Evolutionary conservation across 352 stramenopile genomes (phyloP).

Genomic region (Phytophthora pluvialis): DNA sequence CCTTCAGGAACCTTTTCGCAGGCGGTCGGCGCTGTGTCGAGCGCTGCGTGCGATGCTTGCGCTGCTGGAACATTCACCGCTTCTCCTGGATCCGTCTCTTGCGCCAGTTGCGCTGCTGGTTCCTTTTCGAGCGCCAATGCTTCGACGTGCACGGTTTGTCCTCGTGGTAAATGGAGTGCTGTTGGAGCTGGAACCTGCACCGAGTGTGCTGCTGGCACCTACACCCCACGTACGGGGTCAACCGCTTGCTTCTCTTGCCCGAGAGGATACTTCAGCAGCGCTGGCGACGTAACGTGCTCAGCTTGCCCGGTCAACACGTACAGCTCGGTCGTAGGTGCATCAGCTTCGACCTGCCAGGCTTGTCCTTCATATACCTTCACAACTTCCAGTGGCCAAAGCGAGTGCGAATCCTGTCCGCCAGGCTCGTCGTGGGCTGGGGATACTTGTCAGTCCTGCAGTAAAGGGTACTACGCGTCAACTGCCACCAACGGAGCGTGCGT

Average conservation of each 20-base stretch:
- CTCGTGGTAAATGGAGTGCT: slow-evolving; percentile 51
- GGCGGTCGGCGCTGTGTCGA: slow-evolving; percentile 36
- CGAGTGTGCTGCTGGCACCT: slow-evolving; percentile 54
- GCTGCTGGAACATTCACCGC: slow-evolving; percentile 29
- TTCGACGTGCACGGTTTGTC: slow-evolving; percentile 46
- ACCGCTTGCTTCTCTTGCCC: slow-evolving; percentile 58
- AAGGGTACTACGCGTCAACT: slow-evolving; percentile 43
- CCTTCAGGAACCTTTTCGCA: slow-evolving; percentile 57
- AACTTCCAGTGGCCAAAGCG: slow-evolving; percentile 34
- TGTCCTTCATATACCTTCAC: slow-evolving; percentile 54
- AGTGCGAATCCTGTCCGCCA: slow-evolving; percentile 35
- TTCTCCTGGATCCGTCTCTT: slow-evolving; percentile 25
- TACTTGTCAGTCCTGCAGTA: slow-evolving; percentile 45
- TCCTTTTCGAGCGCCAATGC: slow-evolving; percentile 54
- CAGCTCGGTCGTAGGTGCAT: slow-evolving; percentile 31
- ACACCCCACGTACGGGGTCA: slow-evolving; percentile 47
- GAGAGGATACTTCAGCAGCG: slow-evolving; percentile 65
- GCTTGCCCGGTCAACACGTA: slow-evolving; percentile 64
- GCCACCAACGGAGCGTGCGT: slow-evolving; percentile 45
- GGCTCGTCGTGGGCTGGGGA: slow-evolving; percentile 34
- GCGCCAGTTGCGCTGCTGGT: slow-evolving; percentile 36
- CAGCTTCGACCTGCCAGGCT: slow-evolving; percentile 29
- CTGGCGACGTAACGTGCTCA: slow-evolving; percentile 34
- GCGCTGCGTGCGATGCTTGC: slow-evolving; percentile 41
- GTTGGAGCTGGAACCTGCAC: slow-evolving; percentile 39